Percentiles rank a stretch among this genome's conserved stretches.
phyloP scores from a whole-genome alignment of 371 early-diverging fungal species.

The Mucor lusitanicus region DNA sequence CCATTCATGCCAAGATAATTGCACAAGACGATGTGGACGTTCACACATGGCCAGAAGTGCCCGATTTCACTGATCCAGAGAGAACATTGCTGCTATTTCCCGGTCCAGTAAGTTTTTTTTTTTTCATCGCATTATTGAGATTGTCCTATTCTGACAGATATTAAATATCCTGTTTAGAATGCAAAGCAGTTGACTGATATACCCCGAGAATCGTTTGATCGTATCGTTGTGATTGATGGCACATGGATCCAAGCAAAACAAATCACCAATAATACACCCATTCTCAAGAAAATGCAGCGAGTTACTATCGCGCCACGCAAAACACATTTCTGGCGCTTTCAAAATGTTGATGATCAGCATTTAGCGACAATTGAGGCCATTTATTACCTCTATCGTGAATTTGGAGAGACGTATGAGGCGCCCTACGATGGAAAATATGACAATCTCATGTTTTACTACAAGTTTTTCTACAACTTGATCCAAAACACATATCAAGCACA shows the following conservation, averaged over 20 bases:
- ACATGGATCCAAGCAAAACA: constrained; percentile 90
- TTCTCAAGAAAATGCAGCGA: constrained; percentile 52
- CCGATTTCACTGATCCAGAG: constrained; percentile 62
- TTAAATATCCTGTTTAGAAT: constrained; percentile 51
- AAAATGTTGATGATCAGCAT: constrained; percentile 68
- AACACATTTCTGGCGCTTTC: constrained; percentile 93
- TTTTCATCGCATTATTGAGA: not conserved
- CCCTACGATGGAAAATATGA: constrained; percentile 77
- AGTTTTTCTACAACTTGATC: constrained; percentile 82
- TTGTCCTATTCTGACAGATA: not conserved
- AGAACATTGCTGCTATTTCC: constrained; percentile 82
- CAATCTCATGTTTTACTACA: constrained; percentile 88
- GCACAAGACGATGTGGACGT: constrained; percentile 71
- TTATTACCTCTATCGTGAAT: constrained; percentile 87
- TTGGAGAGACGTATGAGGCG: constrained; percentile 40
- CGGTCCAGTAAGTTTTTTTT: constrained; percentile 73
- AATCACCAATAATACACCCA: constrained; percentile 62
- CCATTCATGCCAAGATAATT: constrained; percentile 80
- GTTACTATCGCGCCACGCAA: constrained; percentile 65
- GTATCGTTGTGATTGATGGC: constrained; percentile 87
- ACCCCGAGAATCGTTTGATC: constrained; percentile 64
- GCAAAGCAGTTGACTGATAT: constrained; percentile 69
- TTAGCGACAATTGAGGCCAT: constrained; percentile 95
- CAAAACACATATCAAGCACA: constrained; percentile 65
- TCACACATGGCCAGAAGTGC: constrained; percentile 48